A percentile compares a stretch with the other conserved stretches of the same genome.
These are phyloP conservation scores for Calonectria pseudoturangicola DNA, from an alignment of 2,329 filamentous ascomycete genomes.

Conservation along the genomic window DNA sequence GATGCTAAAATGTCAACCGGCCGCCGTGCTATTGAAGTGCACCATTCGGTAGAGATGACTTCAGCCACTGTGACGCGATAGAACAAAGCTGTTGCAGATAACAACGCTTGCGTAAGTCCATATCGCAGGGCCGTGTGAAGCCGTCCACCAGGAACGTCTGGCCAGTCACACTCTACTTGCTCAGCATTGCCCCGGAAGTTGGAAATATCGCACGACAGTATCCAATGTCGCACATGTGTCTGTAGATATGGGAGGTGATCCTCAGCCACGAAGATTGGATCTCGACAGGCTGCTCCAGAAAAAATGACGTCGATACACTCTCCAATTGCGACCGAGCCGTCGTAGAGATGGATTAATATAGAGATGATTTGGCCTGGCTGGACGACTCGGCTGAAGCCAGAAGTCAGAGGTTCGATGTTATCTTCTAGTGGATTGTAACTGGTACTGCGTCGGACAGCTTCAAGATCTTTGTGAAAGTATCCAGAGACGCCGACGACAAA, in stretches of 20 bases:
- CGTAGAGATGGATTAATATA: neutral
- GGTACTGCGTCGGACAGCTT: neutral
- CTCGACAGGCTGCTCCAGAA: neutral
- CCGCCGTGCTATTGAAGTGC: neutral
- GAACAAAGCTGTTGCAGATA: neutral
- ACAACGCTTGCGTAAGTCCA: neutral
- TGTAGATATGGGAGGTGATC: neutral
- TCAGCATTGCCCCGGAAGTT: neutral
- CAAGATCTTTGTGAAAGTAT: slow-evolving; percentile 10
- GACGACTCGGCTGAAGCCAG: neutral
- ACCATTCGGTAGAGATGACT: slow-evolving; percentile 1
- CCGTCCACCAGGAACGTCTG: neutral
- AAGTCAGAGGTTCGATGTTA: neutral
- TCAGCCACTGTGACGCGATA: neutral
- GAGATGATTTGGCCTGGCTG: slow-evolving; percentile 1
- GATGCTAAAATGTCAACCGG: neutral
- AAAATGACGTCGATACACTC: slow-evolving; percentile 9
- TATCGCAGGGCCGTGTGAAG: slow-evolving; percentile 5
- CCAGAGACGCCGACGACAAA: slow-evolving; percentile 9
- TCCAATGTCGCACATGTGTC: neutral
- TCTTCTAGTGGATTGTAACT: neutral
- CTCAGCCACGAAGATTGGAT: slow-evolving; percentile 1
- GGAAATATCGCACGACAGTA: neutral
- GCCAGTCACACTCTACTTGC: neutral
- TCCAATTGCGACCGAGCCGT: neutral